A percentile compares a stretch with the other conserved stretches of the same genome.
Evolutionary conservation across 2,329 filamentous ascomycete genomes (phyloP).

Genomic region (Cladosporium sp.): DNA sequence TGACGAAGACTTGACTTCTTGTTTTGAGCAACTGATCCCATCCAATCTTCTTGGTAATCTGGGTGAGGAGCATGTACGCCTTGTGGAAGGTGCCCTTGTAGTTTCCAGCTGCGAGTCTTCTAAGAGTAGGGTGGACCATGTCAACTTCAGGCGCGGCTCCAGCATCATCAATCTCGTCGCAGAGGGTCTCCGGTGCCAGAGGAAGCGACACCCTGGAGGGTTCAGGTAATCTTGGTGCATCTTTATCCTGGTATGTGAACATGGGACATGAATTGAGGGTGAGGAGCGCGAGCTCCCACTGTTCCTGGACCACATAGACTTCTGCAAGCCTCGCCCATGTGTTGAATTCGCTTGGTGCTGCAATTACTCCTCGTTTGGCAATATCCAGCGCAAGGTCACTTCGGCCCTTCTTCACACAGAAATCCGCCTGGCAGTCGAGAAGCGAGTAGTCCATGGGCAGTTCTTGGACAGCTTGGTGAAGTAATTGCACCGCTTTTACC

Average conservation of each 20-base stretch:
- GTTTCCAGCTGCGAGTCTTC: constrained; percentile 78
- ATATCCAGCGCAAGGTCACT: constrained; percentile 85
- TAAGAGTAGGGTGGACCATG: constrained; percentile 78
- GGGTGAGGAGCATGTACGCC: constrained; percentile 88
- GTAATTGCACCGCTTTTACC: constrained; percentile 84
- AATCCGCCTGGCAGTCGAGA: constrained; percentile 89
- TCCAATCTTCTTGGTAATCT: constrained; percentile 93
- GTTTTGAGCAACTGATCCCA: constrained; percentile 97
- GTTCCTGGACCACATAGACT: constrained; percentile 88
- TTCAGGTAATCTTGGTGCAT: constrained; percentile 90
- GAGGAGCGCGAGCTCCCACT: constrained; percentile 92
- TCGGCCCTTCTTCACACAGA: constrained; percentile 83
- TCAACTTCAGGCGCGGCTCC: constrained; percentile 72
- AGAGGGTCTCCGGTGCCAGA: constrained; percentile 78
- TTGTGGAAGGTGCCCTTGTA: constrained; percentile 96
- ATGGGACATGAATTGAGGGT: constrained; percentile 98
- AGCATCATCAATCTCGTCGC: constrained; percentile 95
- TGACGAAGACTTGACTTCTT: constrained; percentile 95
- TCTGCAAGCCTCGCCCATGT: constrained; percentile 94
- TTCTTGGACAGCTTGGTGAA: constrained; percentile 85
- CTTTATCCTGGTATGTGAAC: constrained; percentile 99
- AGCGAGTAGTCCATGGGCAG: constrained; percentile 97
- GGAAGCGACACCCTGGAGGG: constrained; percentile 84
- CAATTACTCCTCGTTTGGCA: constrained; percentile 90
- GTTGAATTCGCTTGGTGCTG: constrained; percentile 92